phyloP scores from a whole-genome alignment of 768 basidiomycete genomes.

The Suillus americanus region DNA sequence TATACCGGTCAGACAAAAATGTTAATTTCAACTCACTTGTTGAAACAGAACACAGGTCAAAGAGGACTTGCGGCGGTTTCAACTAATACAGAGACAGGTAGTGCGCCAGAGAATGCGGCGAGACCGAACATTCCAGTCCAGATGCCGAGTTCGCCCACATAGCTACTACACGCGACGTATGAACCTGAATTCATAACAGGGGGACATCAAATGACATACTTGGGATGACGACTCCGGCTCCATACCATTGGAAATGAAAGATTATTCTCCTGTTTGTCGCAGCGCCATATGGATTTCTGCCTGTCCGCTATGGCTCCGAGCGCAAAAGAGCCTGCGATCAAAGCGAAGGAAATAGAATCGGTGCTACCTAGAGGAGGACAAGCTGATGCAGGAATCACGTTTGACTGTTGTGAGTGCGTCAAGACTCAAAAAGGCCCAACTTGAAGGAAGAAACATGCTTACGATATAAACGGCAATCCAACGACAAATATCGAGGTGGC shows the following conservation, averaged over 20 bases:
- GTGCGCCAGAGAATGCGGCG: slow-evolving; percentile 39
- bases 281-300: slow-evolving; percentile 66
- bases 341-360: slow-evolving; percentile 52
- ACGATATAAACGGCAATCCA: slow-evolving; percentile 65
- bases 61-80: slow-evolving; percentile 53
- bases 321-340: slow-evolving; percentile 58
- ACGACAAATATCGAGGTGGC: slow-evolving; percentile 69
- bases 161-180: slow-evolving; percentile 39
- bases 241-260: slow-evolving; percentile 71
- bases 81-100: slow-evolving; percentile 23
- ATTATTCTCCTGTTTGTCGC: slow-evolving; percentile 49
- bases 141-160: slow-evolving; percentile 69
- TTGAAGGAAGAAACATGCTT: slow-evolving; percentile 5
- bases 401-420: slow-evolving; percentile 22
- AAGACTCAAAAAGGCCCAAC: neutral
- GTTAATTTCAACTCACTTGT: slow-evolving; percentile 28
- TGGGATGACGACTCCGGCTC: slow-evolving; percentile 69
- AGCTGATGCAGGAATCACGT: slow-evolving; percentile 47
- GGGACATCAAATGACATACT: slow-evolving; percentile 41
- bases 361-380: slow-evolving; percentile 52
- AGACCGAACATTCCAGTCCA: slow-evolving; percentile 68
- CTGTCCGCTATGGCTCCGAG: slow-evolving; percentile 64
- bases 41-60: slow-evolving; percentile 63
- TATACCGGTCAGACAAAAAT: neutral
- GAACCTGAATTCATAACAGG: neutral